phyloP scores from a whole-genome alignment of 148 eudicot genomes.

The Camellia japonica region DNA sequence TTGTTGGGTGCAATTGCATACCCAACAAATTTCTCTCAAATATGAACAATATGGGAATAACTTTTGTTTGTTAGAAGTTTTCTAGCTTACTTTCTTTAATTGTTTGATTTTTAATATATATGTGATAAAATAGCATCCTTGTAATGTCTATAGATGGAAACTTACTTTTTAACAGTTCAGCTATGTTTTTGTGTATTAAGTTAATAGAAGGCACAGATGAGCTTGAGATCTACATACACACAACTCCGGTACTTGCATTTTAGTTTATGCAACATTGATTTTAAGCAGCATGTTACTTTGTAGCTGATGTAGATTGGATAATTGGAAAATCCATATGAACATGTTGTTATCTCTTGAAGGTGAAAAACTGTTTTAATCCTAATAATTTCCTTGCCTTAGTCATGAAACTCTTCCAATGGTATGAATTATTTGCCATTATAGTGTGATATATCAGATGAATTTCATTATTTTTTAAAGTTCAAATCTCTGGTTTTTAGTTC shows the following conservation, averaged over 20 bases:
- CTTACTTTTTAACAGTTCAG: background rate
- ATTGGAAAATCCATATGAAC: background rate
- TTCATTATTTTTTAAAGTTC: background rate
- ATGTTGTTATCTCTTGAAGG: background rate
- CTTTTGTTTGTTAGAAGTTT: background rate
- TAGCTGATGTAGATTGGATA: background rate
- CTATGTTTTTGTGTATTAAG: too few relatives aligned
- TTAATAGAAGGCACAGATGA: background rate
- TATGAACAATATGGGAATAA: background rate
- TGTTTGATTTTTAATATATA: background rate
- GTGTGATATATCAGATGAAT: background rate
- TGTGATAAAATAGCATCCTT: background rate
- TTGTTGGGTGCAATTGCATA: background rate
- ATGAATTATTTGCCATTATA: background rate
- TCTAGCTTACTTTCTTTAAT: background rate
- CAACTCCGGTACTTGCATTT: background rate
- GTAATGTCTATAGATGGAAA: background rate
- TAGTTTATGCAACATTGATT: background rate
- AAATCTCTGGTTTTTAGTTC: constrained; percentile 9
- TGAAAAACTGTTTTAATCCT: background rate
- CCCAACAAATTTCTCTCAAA: background rate
- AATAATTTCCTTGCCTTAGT: background rate
- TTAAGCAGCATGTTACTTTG: background rate
- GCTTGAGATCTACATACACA: background rate
- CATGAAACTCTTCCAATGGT: background rate